Base-by-base conservation (phyloP, 805 yeast genomes). In the Spathaspora gorwiae region DNA sequence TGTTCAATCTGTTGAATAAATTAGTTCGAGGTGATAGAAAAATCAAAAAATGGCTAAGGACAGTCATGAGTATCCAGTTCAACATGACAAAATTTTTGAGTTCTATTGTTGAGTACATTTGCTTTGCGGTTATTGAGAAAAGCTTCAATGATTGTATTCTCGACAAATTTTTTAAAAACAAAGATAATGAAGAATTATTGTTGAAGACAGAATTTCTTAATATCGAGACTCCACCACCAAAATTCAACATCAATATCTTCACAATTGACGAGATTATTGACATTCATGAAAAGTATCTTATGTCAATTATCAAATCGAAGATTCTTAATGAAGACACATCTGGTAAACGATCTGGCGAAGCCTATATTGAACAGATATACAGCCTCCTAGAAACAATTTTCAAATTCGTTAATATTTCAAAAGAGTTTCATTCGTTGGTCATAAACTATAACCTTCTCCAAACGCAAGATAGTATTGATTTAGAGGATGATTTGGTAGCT, bases 201-300 rank as follows among this genome's bases (percentile, higher is more conserved):
- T 35, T 45, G 11, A 30, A 40, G 29, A 32, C 30, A 35, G 37
- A 13, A 31, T 45, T 45, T 40, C 26, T 40, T 32, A 26, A 36
- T 33, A 13, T 27, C 7, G 24, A 13, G 12, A 13, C n/a, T 27
- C 26, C 32, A 11, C 27, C 44, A 35, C 26, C 45, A 8, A 43
- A 49, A 27, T 48, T 32, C 36, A 52, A 49, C 35, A 47, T 52
- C 45, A 61, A 61, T 37, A 67, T 64, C 13, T 64, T 65, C 38
- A 72, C 78, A 10, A 60, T 83, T 40, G 83, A 81, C 50, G 81
- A 80, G 37, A 54, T 83, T 10, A 64, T 68, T 9, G 34, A 51
- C 5, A 42, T 66, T 12, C 79, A 75, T 51, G 54, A 57, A 19
- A 47, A 48, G 2, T 70, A 61, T 53, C 46, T 71, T 42, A 45